phyloP scores from a whole-genome alignment of 2,329 filamentous ascomycete species.

The Fusarium nelsonii region DNA sequence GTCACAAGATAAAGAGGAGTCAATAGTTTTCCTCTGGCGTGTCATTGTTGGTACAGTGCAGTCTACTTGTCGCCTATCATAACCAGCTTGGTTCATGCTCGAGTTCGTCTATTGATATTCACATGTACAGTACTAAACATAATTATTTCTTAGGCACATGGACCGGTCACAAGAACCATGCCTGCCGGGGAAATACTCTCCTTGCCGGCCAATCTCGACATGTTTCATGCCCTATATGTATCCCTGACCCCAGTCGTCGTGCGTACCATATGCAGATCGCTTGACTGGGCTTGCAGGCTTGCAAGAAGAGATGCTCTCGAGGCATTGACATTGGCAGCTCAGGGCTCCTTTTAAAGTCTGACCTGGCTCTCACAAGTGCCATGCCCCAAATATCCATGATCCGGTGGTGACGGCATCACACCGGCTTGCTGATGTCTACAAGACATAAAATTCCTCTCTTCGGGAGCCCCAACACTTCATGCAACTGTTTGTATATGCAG shows the following conservation, averaged over 20 bases:
- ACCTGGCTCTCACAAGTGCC: constrained; percentile 25
- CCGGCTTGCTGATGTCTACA: not conserved
- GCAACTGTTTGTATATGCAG: constrained; percentile 23
- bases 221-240: constrained; percentile 32
- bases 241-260: constrained; percentile 29
- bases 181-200: constrained; percentile 23
- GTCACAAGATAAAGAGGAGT: not conserved
- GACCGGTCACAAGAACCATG: constrained; percentile 36
- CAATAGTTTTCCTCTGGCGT: not conserved
- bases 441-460: constrained; percentile 6
- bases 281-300: constrained; percentile 16
- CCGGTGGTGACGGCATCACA: constrained; percentile 21
- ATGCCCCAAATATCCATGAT: constrained; percentile 20
- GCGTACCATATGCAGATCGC: constrained; percentile 29
- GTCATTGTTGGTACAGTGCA: not conserved
- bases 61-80: constrained; percentile 18
- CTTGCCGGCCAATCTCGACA: constrained; percentile 44
- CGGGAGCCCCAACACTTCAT: constrained; percentile 3
- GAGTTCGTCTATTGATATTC: constrained; percentile 17
- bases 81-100: constrained; percentile 38
- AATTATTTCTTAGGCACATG: constrained; percentile 9
- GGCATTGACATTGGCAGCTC: constrained; percentile 24
- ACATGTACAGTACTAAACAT: not conserved
- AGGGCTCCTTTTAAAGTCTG: constrained; percentile 10
- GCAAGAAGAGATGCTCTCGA: constrained; percentile 20